These are phyloP conservation scores for Debaryomycetaceae sp. DNA, from an alignment of 1,139 yeast species.

Conservation along the genomic window DNA sequence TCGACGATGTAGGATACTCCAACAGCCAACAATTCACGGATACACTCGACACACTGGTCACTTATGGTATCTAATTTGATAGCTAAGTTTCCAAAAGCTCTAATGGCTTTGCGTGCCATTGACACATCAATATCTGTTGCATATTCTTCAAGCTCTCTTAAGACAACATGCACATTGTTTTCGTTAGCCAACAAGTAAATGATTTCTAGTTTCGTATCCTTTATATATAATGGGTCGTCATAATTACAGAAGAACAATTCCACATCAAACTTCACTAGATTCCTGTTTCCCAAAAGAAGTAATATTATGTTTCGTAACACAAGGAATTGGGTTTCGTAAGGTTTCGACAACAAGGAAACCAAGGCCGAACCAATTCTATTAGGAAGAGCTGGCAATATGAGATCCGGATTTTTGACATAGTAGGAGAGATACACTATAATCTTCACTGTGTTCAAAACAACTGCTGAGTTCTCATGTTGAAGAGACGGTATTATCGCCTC, in stretches of 20 bases:
- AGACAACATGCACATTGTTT: conserved; percentile 55
- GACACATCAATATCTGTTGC: conserved; percentile 84
- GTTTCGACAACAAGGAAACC: conserved; percentile 68
- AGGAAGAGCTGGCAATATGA: conserved; percentile 49
- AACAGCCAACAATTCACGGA: conserved; percentile 58
- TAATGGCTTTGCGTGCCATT: conserved; percentile 80
- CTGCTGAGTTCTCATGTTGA: conserved; percentile 80
- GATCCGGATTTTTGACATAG: conserved; percentile 49
- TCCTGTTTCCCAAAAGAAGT: conserved; percentile 63
- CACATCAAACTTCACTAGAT: conserved; percentile 62
- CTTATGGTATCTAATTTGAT: conserved; percentile 62
- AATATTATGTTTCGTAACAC: conserved; percentile 79
- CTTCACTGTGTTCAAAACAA: conserved; percentile 73
- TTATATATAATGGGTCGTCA: conserved; percentile 84
- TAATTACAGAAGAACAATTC: conserved; percentile 77
- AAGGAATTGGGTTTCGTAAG: conserved; percentile 80
- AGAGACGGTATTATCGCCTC: conserved; percentile 70
- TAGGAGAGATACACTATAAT: conserved; percentile 70
- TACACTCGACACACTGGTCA: conserved; percentile 58
- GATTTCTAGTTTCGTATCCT: conserved; percentile 87
- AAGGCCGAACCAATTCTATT: conserved; percentile 69
- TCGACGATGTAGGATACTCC: conserved; percentile 76
- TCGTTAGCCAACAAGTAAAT: conserved; percentile 75
- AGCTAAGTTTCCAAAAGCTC: conserved; percentile 89
- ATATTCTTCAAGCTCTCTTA: conserved; percentile 77